Conservation (phyloP, 202 grass and related monocot species). For the Musa balbisiana region DNA sequence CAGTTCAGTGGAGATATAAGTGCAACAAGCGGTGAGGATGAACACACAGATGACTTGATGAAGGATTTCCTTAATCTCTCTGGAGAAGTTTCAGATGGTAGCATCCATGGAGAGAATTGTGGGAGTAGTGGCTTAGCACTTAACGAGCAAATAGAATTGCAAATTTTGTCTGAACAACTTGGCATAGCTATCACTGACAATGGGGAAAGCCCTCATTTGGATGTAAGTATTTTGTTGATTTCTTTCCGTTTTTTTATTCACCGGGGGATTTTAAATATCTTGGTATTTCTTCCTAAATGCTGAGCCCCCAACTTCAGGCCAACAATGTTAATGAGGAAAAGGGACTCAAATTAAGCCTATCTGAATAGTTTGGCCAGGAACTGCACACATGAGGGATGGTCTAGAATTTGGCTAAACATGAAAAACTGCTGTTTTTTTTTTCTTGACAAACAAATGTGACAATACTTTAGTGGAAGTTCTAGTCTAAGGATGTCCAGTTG, state of each 20-base stretch:
- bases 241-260: background rate
- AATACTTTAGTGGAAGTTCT: no score
- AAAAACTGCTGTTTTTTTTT: no score
- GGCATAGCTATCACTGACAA: slow-evolving; percentile 51
- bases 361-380: no score
- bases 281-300: background rate
- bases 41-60: slow-evolving; percentile 32
- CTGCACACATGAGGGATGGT: no score
- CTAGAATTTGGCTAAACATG: no score
- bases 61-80: slow-evolving; percentile 72
- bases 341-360: no score
- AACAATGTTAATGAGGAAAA: no score
- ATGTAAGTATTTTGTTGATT: slow-evolving; percentile 44
- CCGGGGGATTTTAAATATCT: background rate
- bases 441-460: no score
- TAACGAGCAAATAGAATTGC: slow-evolving; percentile 64
- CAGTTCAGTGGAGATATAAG: slow-evolving; percentile 28
- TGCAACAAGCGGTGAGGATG: slow-evolving; percentile 23
- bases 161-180: slow-evolving; percentile 77
- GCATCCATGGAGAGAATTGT: slow-evolving; percentile 32
- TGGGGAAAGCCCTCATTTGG: slow-evolving; percentile 47
- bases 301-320: background rate
- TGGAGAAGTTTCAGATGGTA: slow-evolving; percentile 44
- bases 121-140: slow-evolving; percentile 28
- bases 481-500: background rate